Percentiles rank a stretch among this genome's conserved stretches.
phyloP scores from a whole-genome alignment of 345 rosid species.

The Hibiscus mutabilis region DNA sequence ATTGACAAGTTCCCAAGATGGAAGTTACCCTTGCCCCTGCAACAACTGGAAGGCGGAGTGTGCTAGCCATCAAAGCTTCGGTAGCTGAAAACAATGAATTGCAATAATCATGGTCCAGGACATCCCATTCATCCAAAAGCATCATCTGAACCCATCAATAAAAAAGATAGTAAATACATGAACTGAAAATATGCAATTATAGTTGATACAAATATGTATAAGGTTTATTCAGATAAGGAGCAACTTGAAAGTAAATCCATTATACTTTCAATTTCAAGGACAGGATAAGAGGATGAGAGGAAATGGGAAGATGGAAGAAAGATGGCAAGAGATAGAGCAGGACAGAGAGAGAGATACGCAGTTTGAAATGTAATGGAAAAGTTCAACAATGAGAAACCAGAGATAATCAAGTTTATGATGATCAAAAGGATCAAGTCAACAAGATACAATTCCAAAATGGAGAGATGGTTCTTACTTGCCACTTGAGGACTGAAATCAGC shows the following conservation, averaged over 20 bases:
- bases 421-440: not conserved
- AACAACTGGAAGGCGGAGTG: constrained; percentile 79
- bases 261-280: not conserved
- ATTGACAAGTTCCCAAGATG: not conserved
- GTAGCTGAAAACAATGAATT: constrained; percentile 64
- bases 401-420: not conserved
- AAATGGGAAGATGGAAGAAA: not conserved
- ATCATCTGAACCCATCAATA: constrained; percentile 40
- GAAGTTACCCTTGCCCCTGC: constrained; percentile 60
- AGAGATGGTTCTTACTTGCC: constrained; percentile 46
- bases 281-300: not conserved
- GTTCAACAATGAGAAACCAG: not conserved
- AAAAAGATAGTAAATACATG: not conserved
- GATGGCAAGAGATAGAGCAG: not conserved
- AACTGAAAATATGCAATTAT: not conserved
- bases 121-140: constrained; percentile 57
- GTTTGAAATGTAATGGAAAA: not conserved
- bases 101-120: constrained; percentile 49
- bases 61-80: constrained; percentile 77
- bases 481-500: constrained; percentile 49
- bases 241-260: not conserved
- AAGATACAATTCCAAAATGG: constrained; percentile 15
- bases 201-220: not conserved
- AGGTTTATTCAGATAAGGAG: not conserved
- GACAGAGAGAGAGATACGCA: not conserved